A percentile compares a stretch with the other conserved stretches of the same genome.
These are phyloP conservation scores for Corylus heterophylla DNA, from an alignment of 306 rosid genomes.

Conservation along the genomic window DNA sequence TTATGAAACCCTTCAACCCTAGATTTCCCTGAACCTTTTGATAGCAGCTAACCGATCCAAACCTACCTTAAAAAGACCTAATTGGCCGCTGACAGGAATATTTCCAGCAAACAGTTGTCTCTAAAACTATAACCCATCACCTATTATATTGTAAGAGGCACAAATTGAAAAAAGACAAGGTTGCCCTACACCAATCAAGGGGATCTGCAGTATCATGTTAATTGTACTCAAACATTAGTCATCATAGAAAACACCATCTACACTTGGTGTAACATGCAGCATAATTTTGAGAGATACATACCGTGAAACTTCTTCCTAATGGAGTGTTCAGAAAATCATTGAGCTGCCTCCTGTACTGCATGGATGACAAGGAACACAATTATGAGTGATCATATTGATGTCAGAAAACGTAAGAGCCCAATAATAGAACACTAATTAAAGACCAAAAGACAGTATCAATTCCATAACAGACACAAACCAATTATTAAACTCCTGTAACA, in stretches of 20 bases:
- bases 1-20: neutral
- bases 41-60: neutral
- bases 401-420: neutral
- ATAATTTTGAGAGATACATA: constrained; percentile 30
- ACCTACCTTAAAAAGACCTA: neutral
- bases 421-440: neutral
- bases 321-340: constrained; percentile 64
- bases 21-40: neutral
- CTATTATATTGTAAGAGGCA: neutral
- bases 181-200: neutral
- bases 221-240: neutral
- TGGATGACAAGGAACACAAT: constrained; percentile 11
- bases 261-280: neutral
- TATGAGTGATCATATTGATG: constrained; percentile 7
- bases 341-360: constrained; percentile 86
- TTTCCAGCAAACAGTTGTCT: neutral
- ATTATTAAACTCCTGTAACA: neutral
- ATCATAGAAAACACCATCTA: neutral
- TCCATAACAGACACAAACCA: neutral
- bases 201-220: neutral
- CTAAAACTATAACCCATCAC: neutral
- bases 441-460: neutral
- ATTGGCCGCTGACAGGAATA: neutral
- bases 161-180: neutral
- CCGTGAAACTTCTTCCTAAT: constrained; percentile 66